Evolutionary conservation across 345 rosid genomes (phyloP).

Genomic region (Pseudoturritis turrita): DNA sequence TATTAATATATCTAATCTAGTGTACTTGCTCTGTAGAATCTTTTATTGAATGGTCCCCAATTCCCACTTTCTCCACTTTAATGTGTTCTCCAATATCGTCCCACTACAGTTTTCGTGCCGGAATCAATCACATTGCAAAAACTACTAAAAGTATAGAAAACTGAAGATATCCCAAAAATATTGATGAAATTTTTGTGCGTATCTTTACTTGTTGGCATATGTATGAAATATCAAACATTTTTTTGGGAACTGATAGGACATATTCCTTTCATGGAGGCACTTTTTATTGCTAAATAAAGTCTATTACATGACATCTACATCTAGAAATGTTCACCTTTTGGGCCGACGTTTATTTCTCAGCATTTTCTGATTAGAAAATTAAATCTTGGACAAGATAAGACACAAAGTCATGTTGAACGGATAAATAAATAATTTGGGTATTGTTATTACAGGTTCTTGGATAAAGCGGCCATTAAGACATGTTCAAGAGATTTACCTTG

Average conservation of each 20-base stretch:
- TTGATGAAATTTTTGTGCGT: neutral
- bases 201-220: neutral
- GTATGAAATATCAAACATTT: neutral
- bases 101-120: conserved; percentile 13
- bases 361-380: neutral
- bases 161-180: neutral
- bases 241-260: conserved; percentile 1
- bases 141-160: neutral
- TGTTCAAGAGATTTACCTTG: conserved; percentile 39
- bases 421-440: neutral
- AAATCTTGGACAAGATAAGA: conserved; percentile 4
- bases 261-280: neutral
- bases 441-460: conserved; percentile 55
- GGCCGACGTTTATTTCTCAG: neutral
- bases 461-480: conserved; percentile 76
- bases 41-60: conserved; percentile 24
- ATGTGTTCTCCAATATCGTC: conserved; percentile 19
- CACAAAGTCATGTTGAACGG: neutral
- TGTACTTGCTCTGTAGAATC: conserved; percentile 13
- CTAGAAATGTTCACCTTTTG: neutral
- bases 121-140: neutral
- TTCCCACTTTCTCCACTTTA: conserved; percentile 17
- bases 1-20: neutral
- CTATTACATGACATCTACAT: neutral
- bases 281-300: neutral